These are phyloP conservation scores for Primulina huaijiensis DNA, from an alignment of 257 asterid species.

Conservation along the genomic window DNA sequence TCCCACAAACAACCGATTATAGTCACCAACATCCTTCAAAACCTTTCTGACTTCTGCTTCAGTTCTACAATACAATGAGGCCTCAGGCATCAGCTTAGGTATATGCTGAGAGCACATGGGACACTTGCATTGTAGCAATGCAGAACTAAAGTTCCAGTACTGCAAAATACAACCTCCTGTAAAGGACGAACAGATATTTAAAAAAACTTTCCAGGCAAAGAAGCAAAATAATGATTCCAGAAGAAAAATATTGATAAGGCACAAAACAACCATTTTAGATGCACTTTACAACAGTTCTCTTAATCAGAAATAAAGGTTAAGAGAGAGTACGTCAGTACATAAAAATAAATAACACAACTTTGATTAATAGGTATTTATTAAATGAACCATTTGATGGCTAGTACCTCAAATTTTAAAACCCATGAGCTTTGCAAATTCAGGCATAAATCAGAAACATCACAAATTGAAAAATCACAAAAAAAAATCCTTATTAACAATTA, in stretches of 20 bases:
- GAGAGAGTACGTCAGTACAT: not conserved
- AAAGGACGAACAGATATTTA: conserved; percentile 1
- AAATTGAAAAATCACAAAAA: too few species aligned
- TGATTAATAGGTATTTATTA: not conserved
- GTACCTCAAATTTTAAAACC: too few species aligned
- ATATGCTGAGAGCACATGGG: conserved; percentile 76
- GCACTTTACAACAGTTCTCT: not conserved
- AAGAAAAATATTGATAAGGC: not conserved
- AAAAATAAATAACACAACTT: not conserved
- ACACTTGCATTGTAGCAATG: conserved; percentile 72
- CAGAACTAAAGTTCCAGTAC: conserved; percentile 69
- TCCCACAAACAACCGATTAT: conserved; percentile 68
- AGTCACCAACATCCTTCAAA: conserved; percentile 45
- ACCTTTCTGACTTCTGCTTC: conserved; percentile 47
- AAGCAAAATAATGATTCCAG: not conserved
- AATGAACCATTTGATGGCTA: too few species aligned
- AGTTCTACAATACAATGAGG: conserved; percentile 41
- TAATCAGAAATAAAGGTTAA: conserved; percentile 1
- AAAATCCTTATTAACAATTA: too few species aligned
- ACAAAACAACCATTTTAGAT: not conserved
- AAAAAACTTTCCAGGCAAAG: not conserved
- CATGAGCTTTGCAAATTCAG: conserved; percentile 4
- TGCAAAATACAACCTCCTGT: conserved; percentile 77
- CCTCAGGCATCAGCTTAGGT: conserved; percentile 58
- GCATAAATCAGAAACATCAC: too few species aligned